Evolutionary conservation across 805 yeast species (phyloP), one percentile per base, ranked within the genome.

Genomic region (Lachancea nothofagi): DNA sequence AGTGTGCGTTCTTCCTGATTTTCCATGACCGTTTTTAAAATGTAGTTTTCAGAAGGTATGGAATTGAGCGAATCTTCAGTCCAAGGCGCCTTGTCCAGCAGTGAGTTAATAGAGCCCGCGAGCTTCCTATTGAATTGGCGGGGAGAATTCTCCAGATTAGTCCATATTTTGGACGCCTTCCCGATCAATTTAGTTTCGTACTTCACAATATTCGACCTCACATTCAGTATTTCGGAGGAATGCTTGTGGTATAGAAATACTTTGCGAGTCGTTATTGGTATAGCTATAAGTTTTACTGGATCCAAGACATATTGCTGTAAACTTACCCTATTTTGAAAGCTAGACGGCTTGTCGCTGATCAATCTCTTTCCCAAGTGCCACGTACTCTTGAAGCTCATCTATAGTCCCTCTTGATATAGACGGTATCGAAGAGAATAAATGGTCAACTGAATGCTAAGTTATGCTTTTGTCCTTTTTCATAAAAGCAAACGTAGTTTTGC

Each of bases 41-140:
- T 71, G 25, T 80, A 66, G 26, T 65, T 61, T 42, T 75, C 72
- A 2, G 88, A 77, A 1, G 97, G 97, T 18, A 90, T 74, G 2
- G 90, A 74, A 44, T 77, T 69, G 43, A 89, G 66, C 33, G 87
- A 75, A 51, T 76, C 74, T 54, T 89, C 97, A 48, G 80, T 78
- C 75, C 90, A 89, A 2, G 90, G 86, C 5, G 84, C 76, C 17
- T 76, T 69, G 38, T 75, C 72, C 48, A 88, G 59, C 28, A 82
- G 67, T 40, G 57, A 59, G 30, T 74, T 70, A 12, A 80, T 73
- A 45, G 67, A 66, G 2, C 54, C 36, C 2, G 83, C 87, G 32
- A 88, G 71, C 39, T 67, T 70, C 47, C 72, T 65, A 58, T 86
- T 86, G 51, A 81, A 62, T 7, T 66, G 54, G 27, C 67, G 62